Percentiles rank a stretch among this genome's conserved stretches.
phyloP scores from a whole-genome alignment of 805 yeast species.

The Saccharomycopsis fibuligera region DNA sequence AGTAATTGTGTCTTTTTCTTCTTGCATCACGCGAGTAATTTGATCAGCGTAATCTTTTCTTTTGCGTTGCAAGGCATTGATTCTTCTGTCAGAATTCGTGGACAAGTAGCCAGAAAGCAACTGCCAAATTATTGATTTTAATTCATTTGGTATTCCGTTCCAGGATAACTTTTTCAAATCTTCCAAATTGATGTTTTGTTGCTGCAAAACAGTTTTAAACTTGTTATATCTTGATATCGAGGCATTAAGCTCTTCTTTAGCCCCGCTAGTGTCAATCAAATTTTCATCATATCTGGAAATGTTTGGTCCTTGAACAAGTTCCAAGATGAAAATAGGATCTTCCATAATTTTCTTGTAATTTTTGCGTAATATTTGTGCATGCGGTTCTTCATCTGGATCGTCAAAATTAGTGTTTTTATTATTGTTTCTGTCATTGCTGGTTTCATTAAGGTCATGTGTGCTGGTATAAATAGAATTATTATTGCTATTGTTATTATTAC shows the following conservation, averaged over 20 bases:
- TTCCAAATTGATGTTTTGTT: conserved; percentile 46
- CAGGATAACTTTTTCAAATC: conserved; percentile 78
- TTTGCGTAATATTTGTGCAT: conserved; percentile 1
- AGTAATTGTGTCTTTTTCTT: conserved; percentile 64
- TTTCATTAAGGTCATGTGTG: background rate
- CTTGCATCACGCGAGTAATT: conserved; percentile 42
- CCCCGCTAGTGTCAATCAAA: conserved; percentile 34
- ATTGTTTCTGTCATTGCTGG: background rate
- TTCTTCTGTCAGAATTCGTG: conserved; percentile 71
- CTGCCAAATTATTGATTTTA: conserved; percentile 87
- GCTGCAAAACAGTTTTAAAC: conserved; percentile 56
- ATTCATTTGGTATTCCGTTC: conserved; percentile 85
- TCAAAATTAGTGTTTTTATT: background rate
- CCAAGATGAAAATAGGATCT: conserved; percentile 30
- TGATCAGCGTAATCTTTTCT: conserved; percentile 77
- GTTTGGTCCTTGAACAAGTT: conserved; percentile 39
- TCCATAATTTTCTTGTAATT: conserved; percentile 21
- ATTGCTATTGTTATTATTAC: conserved; percentile 23
- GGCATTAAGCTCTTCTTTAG: conserved; percentile 51
- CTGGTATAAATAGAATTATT: conserved; percentile 11
- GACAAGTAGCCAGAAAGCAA: conserved; percentile 85
- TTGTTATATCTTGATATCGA: conserved; percentile 54
- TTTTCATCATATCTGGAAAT: conserved; percentile 29
- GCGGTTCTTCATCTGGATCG: too few species aligned
- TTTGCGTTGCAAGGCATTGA: conserved; percentile 63